Evolutionary conservation across 768 basidiomycete species (phyloP), one percentile per base, ranked within the genome.

Genomic region (Russula olivacea): DNA sequence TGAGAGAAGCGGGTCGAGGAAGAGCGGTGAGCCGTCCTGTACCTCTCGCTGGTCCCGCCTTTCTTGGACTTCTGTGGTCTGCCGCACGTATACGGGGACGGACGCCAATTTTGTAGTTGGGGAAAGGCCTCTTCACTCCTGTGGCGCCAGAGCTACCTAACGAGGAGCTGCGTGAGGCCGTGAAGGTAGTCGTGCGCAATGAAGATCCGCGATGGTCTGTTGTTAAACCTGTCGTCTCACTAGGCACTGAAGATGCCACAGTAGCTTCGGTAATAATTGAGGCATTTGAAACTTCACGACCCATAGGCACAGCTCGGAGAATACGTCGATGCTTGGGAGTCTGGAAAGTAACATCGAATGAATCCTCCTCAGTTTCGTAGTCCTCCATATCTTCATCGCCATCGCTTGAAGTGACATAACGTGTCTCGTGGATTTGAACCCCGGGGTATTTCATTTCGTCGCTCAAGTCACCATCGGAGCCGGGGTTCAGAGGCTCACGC

Each of bases 261-360:
- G 67, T 68, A 11, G 64, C 64, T 45, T 64, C 63, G 9, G 63
- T 64, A 14, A 50, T 45, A 45, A 68, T 68, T 8, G 67, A 66
- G 40, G 54, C 11, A 45, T 58, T 68, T n/a, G 67, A 68, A 34
- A 56, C 58, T 25, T 54, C 66, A 41, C 65, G 65, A 3, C 34
- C 58, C 61, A 68, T 62, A 7, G 72, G 61, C 2, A 68, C 63
- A 32, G 69, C 53, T 12, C 59, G 41, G 17, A 69, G 64, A n/a
- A 68, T 53, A 45, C 71, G 66, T 47, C 72, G 66, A 47, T 73
- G 75, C 61, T 78, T 72, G 11, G 88, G 88, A 3, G 88, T 89
- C 61, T 79, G 82, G 63, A 89, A 75, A 0, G 88, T 89, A 36
- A 82, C 76, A 58, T 89, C 78, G 67, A 88, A 87, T 50, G 81